Evolutionary conservation across 225 moss, liverwort and hornwort genomes (phyloP), one percentile per base, ranked within the genome.

Genomic region (Physcomitrellopsis africana): DNA sequence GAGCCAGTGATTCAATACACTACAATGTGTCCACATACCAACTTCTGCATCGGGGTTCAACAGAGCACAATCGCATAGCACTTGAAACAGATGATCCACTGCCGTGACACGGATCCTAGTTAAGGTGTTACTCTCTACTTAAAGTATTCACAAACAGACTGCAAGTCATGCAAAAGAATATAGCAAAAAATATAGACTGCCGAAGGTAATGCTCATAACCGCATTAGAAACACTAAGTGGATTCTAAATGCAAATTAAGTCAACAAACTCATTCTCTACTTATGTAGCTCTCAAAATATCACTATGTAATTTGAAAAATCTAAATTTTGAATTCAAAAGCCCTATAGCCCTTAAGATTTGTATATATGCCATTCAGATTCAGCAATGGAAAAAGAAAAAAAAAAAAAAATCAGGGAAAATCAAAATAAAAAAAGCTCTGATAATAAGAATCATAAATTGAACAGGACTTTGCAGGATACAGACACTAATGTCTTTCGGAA

Each of bases 11-110:
- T 37, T 4, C 32, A 37, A 37, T 14, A 61, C 0, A 10, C 63
- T 51, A 41, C 70, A 18, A 24, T 42, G 63, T 49, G 70, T 69
- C 24, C 43, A 81, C 88, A 54, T 92, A 94, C 94, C 95, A 75
- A 87, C 89, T 86, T 90, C 90, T 18, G 93, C 87, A 83, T 99
- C 97, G 41, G 97, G 97, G 68, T 99, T 99, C 79, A 99, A 83
- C 41, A 91, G 70, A 47, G 97, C 97, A 62, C 95, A 99, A 71
- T 99, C 95, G 63, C 97, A 95, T 59, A 99, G 80, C 45, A 99
- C 93, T 89, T 99, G 97, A 77, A 99, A 99, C 63, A 99, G 72
- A 72, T 92, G 92, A 81, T 95, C 95, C 92, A 99, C 94, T 97
- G 68, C 61, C 43, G 76, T 72, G 12, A 37, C 43, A 57, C 69